These are phyloP conservation scores for Potentilla sterilis DNA, from an alignment of 306 rosid species.

Conservation along the genomic window DNA sequence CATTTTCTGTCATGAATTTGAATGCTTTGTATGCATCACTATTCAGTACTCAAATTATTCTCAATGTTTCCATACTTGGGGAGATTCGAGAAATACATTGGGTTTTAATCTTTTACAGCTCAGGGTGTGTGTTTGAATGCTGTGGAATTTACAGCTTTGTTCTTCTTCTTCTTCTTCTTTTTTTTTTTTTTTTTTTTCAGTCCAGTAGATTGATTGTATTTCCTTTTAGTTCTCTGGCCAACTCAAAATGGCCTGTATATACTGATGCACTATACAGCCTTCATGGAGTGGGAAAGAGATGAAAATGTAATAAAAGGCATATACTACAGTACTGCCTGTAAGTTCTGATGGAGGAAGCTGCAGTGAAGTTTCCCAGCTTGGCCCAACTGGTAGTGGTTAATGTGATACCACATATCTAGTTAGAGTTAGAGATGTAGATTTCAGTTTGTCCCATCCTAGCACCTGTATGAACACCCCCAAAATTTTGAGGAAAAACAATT, in stretches of 20 bases:
- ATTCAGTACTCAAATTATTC: too few species aligned
- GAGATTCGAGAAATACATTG: background rate
- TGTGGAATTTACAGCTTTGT: background rate
- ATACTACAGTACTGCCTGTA: background rate
- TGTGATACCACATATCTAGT: background rate
- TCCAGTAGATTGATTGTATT: background rate
- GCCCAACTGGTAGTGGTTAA: background rate
- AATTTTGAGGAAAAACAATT: background rate
- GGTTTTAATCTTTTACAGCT: background rate
- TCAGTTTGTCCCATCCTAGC: background rate
- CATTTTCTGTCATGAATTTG: too few species aligned
- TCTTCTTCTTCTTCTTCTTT: too few species aligned
- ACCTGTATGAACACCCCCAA: background rate
- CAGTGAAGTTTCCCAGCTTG: conserved; percentile 1
- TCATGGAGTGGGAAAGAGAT: background rate
- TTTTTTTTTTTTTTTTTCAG: background rate
- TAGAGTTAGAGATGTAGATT: background rate
- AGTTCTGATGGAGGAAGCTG: background rate
- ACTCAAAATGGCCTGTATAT: background rate
- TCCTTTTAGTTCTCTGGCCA: background rate
- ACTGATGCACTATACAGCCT: background rate
- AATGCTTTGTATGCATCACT: too few species aligned
- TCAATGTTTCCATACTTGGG: too few species aligned
- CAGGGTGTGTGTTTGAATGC: background rate
- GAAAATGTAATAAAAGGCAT: background rate